Percentiles rank a stretch among this genome's conserved stretches.
phyloP scores from a whole-genome alignment of 176 grass and related monocot genomes.

The Eragrostis curvula region DNA sequence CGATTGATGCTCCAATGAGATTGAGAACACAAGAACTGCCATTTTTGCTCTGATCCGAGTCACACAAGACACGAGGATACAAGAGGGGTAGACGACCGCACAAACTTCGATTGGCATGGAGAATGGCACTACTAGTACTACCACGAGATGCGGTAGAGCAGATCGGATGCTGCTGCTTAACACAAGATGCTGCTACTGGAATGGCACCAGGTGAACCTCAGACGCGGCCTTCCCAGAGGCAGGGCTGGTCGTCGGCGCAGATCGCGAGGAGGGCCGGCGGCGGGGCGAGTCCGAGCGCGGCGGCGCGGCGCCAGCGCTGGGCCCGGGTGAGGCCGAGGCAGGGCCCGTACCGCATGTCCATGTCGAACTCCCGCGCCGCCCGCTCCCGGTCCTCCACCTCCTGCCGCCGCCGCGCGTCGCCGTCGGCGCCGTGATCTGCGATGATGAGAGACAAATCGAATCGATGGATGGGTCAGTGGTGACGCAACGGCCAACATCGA shows the following conservation, averaged over 20 bases:
- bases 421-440: constrained; percentile 5
- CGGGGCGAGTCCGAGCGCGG: constrained; percentile 61
- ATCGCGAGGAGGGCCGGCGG: constrained; percentile 46
- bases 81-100: background rate
- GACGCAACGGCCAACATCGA: background rate
- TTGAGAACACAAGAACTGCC: background rate
- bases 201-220: background rate
- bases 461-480: background rate
- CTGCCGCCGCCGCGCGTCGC: background rate
- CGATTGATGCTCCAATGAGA: background rate
- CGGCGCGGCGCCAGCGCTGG: constrained; percentile 66
- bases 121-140: background rate
- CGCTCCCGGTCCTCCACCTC: constrained; percentile 38
- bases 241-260: constrained; percentile 53
- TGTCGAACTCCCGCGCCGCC: constrained; percentile 63
- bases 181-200: background rate
- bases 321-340: constrained; percentile 70
- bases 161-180: background rate
- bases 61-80: background rate
- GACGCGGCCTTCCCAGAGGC: constrained; percentile 71
- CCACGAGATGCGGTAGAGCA: constrained; percentile 37
- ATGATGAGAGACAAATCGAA: background rate
- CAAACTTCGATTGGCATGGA: background rate
- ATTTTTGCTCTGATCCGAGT: constrained; percentile 13
- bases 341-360: constrained; percentile 83